Conservation (phyloP, 2,329 filamentous ascomycete genomes). For the Penicillium sp. region DNA sequence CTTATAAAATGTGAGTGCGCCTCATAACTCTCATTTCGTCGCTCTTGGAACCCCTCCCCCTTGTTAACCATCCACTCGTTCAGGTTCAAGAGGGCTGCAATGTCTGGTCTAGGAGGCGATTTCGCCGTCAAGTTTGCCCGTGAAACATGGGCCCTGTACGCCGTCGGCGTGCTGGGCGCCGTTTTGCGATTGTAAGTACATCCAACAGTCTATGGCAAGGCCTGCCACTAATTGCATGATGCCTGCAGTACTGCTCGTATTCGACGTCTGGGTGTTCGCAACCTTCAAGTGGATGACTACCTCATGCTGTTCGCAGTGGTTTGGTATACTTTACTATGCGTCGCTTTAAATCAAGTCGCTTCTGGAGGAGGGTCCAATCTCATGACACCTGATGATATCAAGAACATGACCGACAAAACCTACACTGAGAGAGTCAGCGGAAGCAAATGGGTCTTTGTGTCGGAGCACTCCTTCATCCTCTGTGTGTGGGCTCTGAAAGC, state of each 20-base stretch:
- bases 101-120: constrained; percentile 32
- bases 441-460: constrained; percentile 64
- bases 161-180: constrained; percentile 40
- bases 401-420: constrained; percentile 49
- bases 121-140: constrained; percentile 33
- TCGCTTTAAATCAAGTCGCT: constrained; percentile 57
- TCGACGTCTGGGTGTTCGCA: constrained; percentile 48
- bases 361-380: constrained; percentile 61
- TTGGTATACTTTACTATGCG: constrained; percentile 59
- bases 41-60: constrained; percentile 4
- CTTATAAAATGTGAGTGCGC: constrained; percentile 21
- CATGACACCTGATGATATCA: constrained; percentile 53
- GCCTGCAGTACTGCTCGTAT: constrained; percentile 39
- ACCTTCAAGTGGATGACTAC: constrained; percentile 58
- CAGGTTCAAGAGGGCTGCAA: constrained; percentile 25
- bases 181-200: constrained; percentile 45
- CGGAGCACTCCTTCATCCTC: constrained; percentile 65
- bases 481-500: constrained; percentile 55
- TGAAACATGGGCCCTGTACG: constrained; percentile 47
- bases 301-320: constrained; percentile 58
- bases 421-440: constrained; percentile 51
- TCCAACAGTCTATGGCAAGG: background rate
- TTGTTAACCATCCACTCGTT: constrained; percentile 4
- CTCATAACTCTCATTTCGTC: constrained; percentile 3
- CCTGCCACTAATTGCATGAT: background rate